These are phyloP conservation scores for Lactarius hengduanensis DNA, from an alignment of 768 basidiomycete species.

Conservation along the genomic window DNA sequence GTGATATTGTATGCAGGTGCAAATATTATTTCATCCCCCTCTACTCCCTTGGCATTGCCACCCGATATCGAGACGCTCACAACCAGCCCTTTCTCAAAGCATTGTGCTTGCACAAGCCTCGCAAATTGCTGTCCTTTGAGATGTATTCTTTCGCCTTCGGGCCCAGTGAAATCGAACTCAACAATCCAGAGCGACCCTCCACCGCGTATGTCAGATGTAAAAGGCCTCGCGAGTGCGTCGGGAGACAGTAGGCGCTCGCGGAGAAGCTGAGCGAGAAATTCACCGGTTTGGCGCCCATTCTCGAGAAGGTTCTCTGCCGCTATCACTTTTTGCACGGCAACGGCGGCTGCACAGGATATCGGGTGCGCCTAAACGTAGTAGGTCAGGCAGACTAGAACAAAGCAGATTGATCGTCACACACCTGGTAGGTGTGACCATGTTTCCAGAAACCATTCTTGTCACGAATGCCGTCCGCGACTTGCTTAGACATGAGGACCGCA, in stretches of 20 bases:
- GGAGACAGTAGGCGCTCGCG: slow-evolving; percentile 52
- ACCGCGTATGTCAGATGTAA: slow-evolving; percentile 78
- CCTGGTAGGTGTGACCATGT: slow-evolving; percentile 87
- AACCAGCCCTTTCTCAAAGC: slow-evolving; percentile 63
- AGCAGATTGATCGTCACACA: slow-evolving; percentile 30
- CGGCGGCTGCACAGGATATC: slow-evolving; percentile 72
- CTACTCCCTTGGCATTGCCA: slow-evolving; percentile 62
- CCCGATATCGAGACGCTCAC: slow-evolving; percentile 74
- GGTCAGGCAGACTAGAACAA: neutral
- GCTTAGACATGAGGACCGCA: slow-evolving; percentile 72
- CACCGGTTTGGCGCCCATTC: slow-evolving; percentile 59
- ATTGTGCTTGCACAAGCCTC: slow-evolving; percentile 66
- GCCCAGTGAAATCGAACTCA: slow-evolving; percentile 68
- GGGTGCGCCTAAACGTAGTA: slow-evolving; percentile 60
- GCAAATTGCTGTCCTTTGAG: slow-evolving; percentile 59
- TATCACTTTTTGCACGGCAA: slow-evolving; percentile 80
- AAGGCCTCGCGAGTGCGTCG: slow-evolving; percentile 59
- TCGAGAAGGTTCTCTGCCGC: slow-evolving; percentile 65
- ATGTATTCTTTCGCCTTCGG: slow-evolving; percentile 43
- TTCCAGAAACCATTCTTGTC: slow-evolving; percentile 70
- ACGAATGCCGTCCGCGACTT: slow-evolving; percentile 66
- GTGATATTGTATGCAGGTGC: slow-evolving; percentile 82
- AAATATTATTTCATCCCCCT: slow-evolving; percentile 71
- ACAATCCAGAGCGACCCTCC: slow-evolving; percentile 84
- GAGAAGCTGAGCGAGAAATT: slow-evolving; percentile 55